Base-by-base conservation (phyloP, 75 land plant genomes). In the Ceratopteris richardii region DNA sequence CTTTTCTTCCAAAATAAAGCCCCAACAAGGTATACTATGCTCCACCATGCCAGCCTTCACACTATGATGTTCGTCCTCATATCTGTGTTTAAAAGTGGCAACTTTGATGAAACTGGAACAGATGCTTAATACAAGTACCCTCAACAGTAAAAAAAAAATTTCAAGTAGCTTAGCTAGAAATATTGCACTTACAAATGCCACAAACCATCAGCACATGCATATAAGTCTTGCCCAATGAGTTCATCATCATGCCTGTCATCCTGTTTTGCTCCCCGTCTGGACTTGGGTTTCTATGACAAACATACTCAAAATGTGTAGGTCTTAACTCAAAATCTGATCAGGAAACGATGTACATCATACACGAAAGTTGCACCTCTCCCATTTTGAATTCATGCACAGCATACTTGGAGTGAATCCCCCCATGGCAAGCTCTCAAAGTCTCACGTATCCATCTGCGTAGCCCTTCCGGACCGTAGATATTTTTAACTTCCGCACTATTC, bases 21-120 rank as follows among this genome's bases (percentile, higher is more conserved):
- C 79, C 79, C 79, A 76, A 60, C 79, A 72, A 6, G 79, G 79
- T 22, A 76, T 52, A 56, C 61, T 56, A 51, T 76, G 79, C 52
- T 56, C 53, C 37, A 76, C 44, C 30, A 56, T 54, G 28, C 77
- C 76, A 16, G 79, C 79, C 36, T 56, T 68, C 12, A 76, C 69
- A 26, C 14, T 47, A 56, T 72, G 65, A 18, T 66, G 66, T 14
- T 61, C 55, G 58, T 76, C 76, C 56, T 66, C 31, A 31, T 54
- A 60, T 44, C 79, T 76, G 58, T 14, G 50, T 28, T 23, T 0
- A 55, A 33, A 33, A 4, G n/a, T n/a, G n/a, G n/a, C n/a, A n/a
- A n/a, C n/a, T n/a, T n/a, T n/a, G n/a, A n/a, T n/a, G n/a, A n/a
- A n/a, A n/a, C n/a, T n/a, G n/a, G n/a, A n/a, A n/a, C n/a, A n/a